Percentiles rank a stretch among this genome's conserved stretches.
phyloP scores from a whole-genome alignment of 352 stramenopile genomes.

The Saprolegnia parasitica region DNA sequence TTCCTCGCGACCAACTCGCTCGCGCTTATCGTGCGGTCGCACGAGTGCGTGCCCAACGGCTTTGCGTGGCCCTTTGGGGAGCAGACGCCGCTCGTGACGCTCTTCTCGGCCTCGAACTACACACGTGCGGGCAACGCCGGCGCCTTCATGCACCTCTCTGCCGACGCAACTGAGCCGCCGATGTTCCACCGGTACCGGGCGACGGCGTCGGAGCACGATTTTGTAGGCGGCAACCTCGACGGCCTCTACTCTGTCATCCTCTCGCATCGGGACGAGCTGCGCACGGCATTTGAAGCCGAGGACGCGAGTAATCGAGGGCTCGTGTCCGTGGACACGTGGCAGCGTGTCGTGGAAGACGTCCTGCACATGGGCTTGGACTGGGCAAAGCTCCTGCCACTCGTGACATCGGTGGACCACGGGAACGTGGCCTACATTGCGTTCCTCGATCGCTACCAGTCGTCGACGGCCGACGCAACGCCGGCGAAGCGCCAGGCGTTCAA shows the following conservation, averaged over 20 bases:
- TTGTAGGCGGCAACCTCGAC: slow-evolving; percentile 75
- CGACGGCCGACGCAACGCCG: slow-evolving; percentile 50
- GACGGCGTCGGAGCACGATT: slow-evolving; percentile 70
- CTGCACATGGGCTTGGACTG: slow-evolving; percentile 75
- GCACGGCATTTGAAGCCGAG: slow-evolving; percentile 54
- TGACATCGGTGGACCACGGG: slow-evolving; percentile 68
- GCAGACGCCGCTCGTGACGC: slow-evolving; percentile 76
- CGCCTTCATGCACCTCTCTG: slow-evolving; percentile 80
- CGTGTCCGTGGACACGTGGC: slow-evolving; percentile 49
- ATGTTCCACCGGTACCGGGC: slow-evolving; percentile 85
- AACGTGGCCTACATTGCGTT: slow-evolving; percentile 74
- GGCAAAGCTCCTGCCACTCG: slow-evolving; percentile 67
- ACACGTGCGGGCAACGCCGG: slow-evolving; percentile 79
- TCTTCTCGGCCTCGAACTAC: slow-evolving; percentile 88
- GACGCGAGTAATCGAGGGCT: slow-evolving; percentile 45
- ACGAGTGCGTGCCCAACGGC: slow-evolving; percentile 75
- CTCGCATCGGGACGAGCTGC: slow-evolving; percentile 56
- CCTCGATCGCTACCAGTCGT: slow-evolving; percentile 80
- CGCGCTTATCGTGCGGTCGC: slow-evolving; percentile 72
- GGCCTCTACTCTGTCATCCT: slow-evolving; percentile 79
- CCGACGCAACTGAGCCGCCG: slow-evolving; percentile 55
- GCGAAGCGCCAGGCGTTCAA: slow-evolving; percentile 50
- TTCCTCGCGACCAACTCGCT: slow-evolving; percentile 83
- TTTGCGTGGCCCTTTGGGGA: slow-evolving; percentile 77
- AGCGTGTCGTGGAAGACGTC: slow-evolving; percentile 66